Base-by-base conservation (phyloP, 441 rosid genomes). In the Caryocar brasiliense region DNA sequence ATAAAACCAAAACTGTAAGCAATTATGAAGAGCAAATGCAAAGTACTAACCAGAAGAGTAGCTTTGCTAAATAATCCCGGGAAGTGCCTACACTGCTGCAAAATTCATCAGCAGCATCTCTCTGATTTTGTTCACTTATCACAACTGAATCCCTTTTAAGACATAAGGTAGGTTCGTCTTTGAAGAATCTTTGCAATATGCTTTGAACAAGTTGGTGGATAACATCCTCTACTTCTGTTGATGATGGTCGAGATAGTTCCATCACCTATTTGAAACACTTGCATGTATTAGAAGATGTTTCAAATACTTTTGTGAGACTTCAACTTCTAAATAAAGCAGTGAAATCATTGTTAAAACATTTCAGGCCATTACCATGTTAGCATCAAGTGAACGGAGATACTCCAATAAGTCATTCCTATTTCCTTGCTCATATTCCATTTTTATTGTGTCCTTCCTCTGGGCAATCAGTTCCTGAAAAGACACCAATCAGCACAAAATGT, bases 61-160 rank as follows among this genome's bases (percentile, higher is more conserved):
- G 75, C 73, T 79, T 86, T 1, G 95, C 95, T 13, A 86, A 82
- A 51, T 83, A 79, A 72, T 86, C 95, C 3, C 92, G 79, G 14
- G 86, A 79, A 32, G 85, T 76, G 75, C 68, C 75, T 17, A 86
- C 67, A 11, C 64, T 62, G 20, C 56, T 63, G 27, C 61, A 62
- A 34, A 40, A 65, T 57, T 74, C 83, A 62, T 67, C 69, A 21
- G 58, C 56, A 32, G 53, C 68, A 25, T 73, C 71, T 28, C 56
- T 58, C 23, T 29, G 43, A 57, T 51, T 59, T 42, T 58, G 62
- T 40, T 47, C 17, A 28, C 38, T 65, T 35, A 56, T 54, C 41
- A 58, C 34, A 24, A 53, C 65, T 47, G 77, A 40, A 37, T 66
- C 63, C 41, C 62, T 64, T 56, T 61, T 46, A 25, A 72, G 54